phyloP scores from a whole-genome alignment of 2,329 filamentous ascomycete species.

The Corynespora cassiicola region DNA sequence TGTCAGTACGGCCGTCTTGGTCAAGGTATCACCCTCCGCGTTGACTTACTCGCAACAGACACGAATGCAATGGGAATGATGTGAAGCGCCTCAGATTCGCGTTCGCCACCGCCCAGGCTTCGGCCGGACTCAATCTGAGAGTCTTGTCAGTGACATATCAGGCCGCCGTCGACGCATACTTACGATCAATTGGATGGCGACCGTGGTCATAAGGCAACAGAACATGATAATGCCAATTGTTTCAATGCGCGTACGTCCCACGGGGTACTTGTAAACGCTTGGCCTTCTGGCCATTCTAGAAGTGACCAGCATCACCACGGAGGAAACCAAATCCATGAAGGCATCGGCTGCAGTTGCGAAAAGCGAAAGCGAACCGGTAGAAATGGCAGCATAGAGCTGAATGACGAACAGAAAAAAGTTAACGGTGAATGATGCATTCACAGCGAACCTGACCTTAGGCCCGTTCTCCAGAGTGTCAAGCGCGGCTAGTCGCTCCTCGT shows the following conservation, averaged over 20 bases:
- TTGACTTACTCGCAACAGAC: slow-evolving; percentile 57
- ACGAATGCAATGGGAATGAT: slow-evolving; percentile 64
- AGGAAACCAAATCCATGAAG: slow-evolving; percentile 71
- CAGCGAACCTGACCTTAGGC: slow-evolving; percentile 46
- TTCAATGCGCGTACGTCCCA: slow-evolving; percentile 68
- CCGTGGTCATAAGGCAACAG: slow-evolving; percentile 70
- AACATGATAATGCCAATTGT: slow-evolving; percentile 71
- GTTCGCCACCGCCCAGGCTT: slow-evolving; percentile 53
- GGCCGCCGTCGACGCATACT: slow-evolving; percentile 27
- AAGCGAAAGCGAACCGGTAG: slow-evolving; percentile 66
- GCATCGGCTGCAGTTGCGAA: slow-evolving; percentile 72
- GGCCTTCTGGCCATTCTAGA: slow-evolving; percentile 65
- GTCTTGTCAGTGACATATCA: slow-evolving; percentile 32
- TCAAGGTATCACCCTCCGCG: background rate
- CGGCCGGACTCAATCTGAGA: slow-evolving; percentile 62
- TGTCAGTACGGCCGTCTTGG: slow-evolving; percentile 8
- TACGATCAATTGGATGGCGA: slow-evolving; percentile 67
- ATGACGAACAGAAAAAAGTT: slow-evolving; percentile 62
- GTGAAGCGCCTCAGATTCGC: slow-evolving; percentile 54
- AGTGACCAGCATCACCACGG: slow-evolving; percentile 67
- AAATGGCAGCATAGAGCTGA: slow-evolving; percentile 64
- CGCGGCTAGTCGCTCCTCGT: slow-evolving; percentile 61
- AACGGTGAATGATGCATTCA: slow-evolving; percentile 46
- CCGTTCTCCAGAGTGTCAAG: slow-evolving; percentile 59
- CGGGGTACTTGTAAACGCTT: slow-evolving; percentile 68